phyloP scores from a whole-genome alignment of 208 protist species.

The Wallacemonas collosoma region DNA sequence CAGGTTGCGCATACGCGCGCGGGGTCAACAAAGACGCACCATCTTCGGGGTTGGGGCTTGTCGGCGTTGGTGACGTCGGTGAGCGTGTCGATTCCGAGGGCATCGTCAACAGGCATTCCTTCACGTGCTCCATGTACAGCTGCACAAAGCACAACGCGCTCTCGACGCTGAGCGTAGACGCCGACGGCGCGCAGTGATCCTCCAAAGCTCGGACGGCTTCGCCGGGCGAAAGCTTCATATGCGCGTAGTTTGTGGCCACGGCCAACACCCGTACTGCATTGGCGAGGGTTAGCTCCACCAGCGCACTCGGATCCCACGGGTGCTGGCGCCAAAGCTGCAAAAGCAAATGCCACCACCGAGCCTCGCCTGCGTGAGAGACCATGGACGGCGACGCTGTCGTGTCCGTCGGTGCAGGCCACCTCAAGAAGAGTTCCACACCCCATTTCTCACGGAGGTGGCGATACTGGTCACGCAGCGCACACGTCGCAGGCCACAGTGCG shows the following conservation, averaged over 20 bases:
- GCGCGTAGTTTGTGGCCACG: conserved; percentile 43
- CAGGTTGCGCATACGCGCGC: not conserved
- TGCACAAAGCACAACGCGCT: conserved; percentile 44
- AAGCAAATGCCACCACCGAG: conserved; percentile 42
- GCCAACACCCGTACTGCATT: conserved; percentile 67
- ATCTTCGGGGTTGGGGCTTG: not conserved
- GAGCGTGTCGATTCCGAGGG: not conserved
- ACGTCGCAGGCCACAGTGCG: not conserved
- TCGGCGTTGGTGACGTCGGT: not conserved
- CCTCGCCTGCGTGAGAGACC: not conserved
- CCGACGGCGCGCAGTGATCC: conserved; percentile 10
- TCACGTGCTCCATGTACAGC: conserved; percentile 34
- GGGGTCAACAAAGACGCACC: no score
- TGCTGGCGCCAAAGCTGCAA: conserved; percentile 42
- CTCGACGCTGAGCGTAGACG: conserved; percentile 38
- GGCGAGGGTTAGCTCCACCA: conserved; percentile 63
- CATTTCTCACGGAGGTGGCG: conserved; percentile 41
- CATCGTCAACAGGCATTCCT: not conserved
- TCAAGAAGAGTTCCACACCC: conserved; percentile 70
- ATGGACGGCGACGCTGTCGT: not conserved
- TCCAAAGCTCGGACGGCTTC: conserved; percentile 25
- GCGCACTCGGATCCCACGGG: conserved; percentile 30
- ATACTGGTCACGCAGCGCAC: conserved; percentile 41
- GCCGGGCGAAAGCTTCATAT: conserved; percentile 19
- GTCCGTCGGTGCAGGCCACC: conserved; percentile 35